Base-by-base conservation (phyloP, 129 eudicot species). In the Saussurea involucrata region DNA sequence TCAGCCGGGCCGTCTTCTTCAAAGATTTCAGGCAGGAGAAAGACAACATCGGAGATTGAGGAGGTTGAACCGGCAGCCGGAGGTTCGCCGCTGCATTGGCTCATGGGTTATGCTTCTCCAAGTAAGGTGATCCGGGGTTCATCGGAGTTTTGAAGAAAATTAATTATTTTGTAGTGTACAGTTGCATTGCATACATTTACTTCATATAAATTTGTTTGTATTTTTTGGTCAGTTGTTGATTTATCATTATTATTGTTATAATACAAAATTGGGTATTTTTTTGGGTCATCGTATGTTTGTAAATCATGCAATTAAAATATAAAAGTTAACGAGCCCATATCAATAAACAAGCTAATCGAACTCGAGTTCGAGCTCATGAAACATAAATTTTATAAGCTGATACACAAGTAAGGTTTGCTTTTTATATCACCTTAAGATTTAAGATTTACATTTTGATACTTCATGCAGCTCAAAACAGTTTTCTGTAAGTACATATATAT, bases 91-190 rank as follows among this genome's bases (percentile, higher is more conserved):
- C 90, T 91, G 76, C 97, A 91, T 80, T 83, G 86, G 90, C 95
- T 94, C 24, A 91, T 91, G 98, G 98, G 98, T 15, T 91, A 94
- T 74, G 75, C 90, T 31, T 91, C 97, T 10, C 93, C 92, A 8
- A 79, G 92, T 57, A 84, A 86, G 75, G 88, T 94, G 80, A 74
- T 83, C 11, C 78, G 83, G n/a, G 81, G 82, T 55, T 80, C 74
- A 77, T 27, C 28, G 32, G 57, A 76, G 57, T 31, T 71, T 69
- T 69, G 86, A 69, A 75, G 28, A 65, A 32, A 63, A 40, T 22
- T 22, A 17, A 40, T 68, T 78, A 31, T 77, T 28, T 40, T 76
- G 40, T 67, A n/a, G 64, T 68, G 67, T 78, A 65, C 55, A 76
- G 75, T 66, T 69, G 70, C 69, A 40, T 32, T 32, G 40, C 67